Percentiles rank a stretch among this genome's conserved stretches.
These are phyloP conservation scores for Lipomyces yamadae DNA, from an alignment of 805 yeast genomes.

Conservation along the genomic window DNA sequence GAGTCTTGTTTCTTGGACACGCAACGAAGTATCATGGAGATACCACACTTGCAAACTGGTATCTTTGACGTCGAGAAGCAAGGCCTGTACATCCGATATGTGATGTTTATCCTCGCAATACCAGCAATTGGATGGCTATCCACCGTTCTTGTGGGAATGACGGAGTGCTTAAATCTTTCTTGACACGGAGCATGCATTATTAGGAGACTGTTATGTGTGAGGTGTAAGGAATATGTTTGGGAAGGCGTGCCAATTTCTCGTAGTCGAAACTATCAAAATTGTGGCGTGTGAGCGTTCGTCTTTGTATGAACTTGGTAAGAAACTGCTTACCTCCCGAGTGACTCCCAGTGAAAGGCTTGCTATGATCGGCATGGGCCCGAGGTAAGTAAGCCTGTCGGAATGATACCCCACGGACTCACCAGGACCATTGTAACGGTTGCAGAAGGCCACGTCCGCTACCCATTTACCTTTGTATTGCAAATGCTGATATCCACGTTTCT, in stretches of 20 bases:
- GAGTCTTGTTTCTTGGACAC: constrained; percentile 25
- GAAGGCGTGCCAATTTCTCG: constrained; percentile 23
- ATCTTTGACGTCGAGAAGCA: constrained; percentile 47
- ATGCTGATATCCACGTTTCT: constrained; percentile 45
- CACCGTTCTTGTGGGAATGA: constrained; percentile 53
- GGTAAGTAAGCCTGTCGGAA: constrained; percentile 70
- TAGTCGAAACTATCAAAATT: constrained; percentile 47
- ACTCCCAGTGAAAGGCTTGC: constrained; percentile 74
- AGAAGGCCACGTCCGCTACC: constrained; percentile 60
- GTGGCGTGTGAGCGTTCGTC: background rate
- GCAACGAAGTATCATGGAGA: constrained; percentile 40
- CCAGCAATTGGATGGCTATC: constrained; percentile 57
- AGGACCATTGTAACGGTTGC: constrained; percentile 59
- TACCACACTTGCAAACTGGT: constrained; percentile 52
- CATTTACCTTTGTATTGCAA: constrained; percentile 53
- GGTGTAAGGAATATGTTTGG: constrained; percentile 56
- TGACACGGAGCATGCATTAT: constrained; percentile 82
- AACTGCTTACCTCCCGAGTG: constrained; percentile 54
- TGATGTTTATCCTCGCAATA: constrained; percentile 61
- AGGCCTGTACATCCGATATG: constrained; percentile 62
- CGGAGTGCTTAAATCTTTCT: constrained; percentile 72
- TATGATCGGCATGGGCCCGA: constrained; percentile 73
- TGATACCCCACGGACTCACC: constrained; percentile 70
- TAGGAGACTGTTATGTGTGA: constrained; percentile 71
- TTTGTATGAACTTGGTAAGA: background rate